phyloP scores from a whole-genome alignment of 805 yeast species.

The Tetrapisispora namnaoensis region DNA sequence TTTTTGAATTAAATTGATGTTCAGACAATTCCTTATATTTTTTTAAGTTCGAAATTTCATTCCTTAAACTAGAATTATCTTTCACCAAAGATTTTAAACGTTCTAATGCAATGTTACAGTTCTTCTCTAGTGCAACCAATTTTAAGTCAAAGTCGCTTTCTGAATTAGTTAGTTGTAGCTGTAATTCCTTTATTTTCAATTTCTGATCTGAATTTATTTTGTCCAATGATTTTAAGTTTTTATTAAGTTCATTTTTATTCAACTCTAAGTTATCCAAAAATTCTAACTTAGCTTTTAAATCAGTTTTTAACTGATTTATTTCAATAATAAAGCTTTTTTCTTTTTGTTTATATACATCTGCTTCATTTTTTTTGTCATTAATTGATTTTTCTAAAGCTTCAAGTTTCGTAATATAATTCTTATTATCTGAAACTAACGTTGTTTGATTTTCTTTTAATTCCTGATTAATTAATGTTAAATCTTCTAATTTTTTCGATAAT shows the following conservation, averaged over 20 bases:
- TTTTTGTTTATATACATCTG: constrained; percentile 42
- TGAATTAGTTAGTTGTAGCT: constrained; percentile 24
- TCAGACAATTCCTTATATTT: constrained; percentile 30
- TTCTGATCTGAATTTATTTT: constrained; percentile 24
- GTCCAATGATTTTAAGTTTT: constrained; percentile 43
- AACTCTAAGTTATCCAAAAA: constrained; percentile 19
- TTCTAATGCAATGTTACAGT: constrained; percentile 29
- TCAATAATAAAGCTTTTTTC: constrained; percentile 36
- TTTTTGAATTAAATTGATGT: constrained; percentile 29
- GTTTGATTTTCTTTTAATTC: constrained; percentile 23
- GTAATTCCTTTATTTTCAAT: constrained; percentile 23
- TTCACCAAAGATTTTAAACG: constrained; percentile 31
- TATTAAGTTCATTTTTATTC: constrained; percentile 32
- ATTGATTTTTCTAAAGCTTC: constrained; percentile 13
- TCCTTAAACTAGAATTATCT: constrained; percentile 38
- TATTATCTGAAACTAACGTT: constrained; percentile 14
- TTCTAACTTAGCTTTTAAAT: constrained; percentile 11
- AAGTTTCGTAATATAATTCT: constrained; percentile 11
- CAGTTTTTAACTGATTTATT: constrained; percentile 14
- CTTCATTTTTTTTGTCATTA: constrained; percentile 14
- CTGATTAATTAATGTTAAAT: constrained; percentile 12
- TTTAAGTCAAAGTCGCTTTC: constrained; percentile 31
- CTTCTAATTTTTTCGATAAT: constrained; percentile 18
- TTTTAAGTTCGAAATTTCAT: constrained; percentile 32
- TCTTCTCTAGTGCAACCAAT: constrained; percentile 27